phyloP scores from a whole-genome alignment of 306 rosid genomes.

The Casuarina equisetifolia region DNA sequence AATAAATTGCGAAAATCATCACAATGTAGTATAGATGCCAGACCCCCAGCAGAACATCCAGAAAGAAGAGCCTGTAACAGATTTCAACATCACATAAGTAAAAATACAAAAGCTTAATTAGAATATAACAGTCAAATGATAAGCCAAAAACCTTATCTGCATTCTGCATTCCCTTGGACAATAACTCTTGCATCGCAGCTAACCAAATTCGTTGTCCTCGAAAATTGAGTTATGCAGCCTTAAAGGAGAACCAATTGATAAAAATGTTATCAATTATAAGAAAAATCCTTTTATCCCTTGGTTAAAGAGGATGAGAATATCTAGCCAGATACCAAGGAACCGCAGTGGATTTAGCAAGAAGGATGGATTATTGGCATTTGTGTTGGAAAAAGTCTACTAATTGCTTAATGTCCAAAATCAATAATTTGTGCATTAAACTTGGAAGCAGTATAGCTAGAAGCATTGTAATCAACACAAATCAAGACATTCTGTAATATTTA shows the following conservation, averaged over 20 bases:
- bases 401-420: slow-evolving; percentile 4
- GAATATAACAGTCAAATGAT: slow-evolving; percentile 20
- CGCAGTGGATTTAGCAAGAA: no score
- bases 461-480: background rate
- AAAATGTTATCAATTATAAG: background rate
- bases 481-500: no score
- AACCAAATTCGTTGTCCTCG: slow-evolving; percentile 86
- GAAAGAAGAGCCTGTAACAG: slow-evolving; percentile 72
- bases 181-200: slow-evolving; percentile 75
- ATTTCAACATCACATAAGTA: slow-evolving; percentile 15
- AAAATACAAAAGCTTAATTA: background rate
- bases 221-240: slow-evolving; percentile 75
- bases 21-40: slow-evolving; percentile 85
- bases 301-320: slow-evolving; percentile 9
- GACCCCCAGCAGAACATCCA: slow-evolving; percentile 96
- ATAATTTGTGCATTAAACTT: background rate
- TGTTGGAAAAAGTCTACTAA: slow-evolving; percentile 1
- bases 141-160: slow-evolving; percentile 62
- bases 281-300: slow-evolving; percentile 5
- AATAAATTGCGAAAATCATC: slow-evolving; percentile 69
- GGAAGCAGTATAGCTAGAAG: no score
- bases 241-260: slow-evolving; percentile 34
- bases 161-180: slow-evolving; percentile 74
- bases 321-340: background rate
- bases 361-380: no score